Evolutionary conservation across 495 filamentous ascomycete genomes (phyloP).

Genomic region (Amorphotheca resinae): DNA sequence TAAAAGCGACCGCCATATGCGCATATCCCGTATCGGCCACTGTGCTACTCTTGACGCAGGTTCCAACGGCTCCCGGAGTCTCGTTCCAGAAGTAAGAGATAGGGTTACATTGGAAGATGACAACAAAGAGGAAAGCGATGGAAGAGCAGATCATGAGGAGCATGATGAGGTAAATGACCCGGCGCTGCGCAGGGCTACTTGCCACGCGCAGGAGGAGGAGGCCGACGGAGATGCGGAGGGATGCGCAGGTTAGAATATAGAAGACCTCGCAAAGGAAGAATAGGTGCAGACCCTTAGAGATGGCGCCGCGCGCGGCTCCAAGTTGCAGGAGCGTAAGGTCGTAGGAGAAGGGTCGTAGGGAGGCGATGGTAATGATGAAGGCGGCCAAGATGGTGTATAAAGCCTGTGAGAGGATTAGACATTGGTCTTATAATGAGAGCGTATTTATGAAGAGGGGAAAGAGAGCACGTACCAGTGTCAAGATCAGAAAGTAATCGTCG

Average conservation of each 20-base stretch:
- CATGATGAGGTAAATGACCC: background rate
- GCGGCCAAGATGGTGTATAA: background rate
- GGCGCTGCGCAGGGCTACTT: background rate
- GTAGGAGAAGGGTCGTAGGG: background rate
- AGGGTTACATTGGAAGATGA: slow-evolving; percentile 1
- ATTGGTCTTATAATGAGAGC: background rate
- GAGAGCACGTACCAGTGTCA: background rate
- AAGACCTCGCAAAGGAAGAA: background rate
- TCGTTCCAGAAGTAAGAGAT: background rate
- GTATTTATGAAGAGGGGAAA: background rate
- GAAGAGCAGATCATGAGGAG: background rate
- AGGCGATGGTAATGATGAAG: background rate
- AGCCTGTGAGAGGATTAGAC: background rate
- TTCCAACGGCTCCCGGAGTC: background rate
- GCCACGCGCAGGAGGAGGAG: background rate
- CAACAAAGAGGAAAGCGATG: background rate
- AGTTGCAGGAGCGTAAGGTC: too few species aligned
- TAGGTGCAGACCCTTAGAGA: background rate
- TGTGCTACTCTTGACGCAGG: background rate
- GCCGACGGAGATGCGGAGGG: background rate
- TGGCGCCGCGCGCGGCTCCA: too few species aligned
- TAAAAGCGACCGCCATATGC: background rate
- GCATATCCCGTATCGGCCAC: background rate
- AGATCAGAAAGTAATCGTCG: background rate
- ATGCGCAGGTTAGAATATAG: background rate